Conservation (phyloP, 2,329 filamentous ascomycete species). For the Ceratocystis diversiconidia region DNA sequence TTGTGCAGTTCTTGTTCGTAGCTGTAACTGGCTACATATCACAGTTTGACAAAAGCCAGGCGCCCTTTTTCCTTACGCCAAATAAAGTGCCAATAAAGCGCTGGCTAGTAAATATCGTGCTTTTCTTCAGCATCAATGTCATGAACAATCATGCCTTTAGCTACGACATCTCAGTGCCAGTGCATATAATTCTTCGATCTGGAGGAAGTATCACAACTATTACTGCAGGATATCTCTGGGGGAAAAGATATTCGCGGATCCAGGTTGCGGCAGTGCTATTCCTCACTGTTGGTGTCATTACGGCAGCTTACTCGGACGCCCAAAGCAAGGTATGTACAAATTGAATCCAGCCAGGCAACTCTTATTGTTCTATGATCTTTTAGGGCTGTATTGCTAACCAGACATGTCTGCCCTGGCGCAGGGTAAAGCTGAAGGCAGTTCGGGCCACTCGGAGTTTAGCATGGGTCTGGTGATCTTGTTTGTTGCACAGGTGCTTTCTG, state of each 20-base stretch:
- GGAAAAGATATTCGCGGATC: constrained; percentile 66
- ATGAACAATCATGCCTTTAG: constrained; percentile 97
- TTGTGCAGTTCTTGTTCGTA: constrained; percentile 78
- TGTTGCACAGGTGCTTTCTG: constrained; percentile 75
- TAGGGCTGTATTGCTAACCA: not conserved
- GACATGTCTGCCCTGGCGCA: constrained; percentile 7
- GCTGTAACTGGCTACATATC: constrained; percentile 62
- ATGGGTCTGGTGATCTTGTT: constrained; percentile 72
- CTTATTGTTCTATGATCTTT: not conserved
- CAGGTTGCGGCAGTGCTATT: constrained; percentile 72
- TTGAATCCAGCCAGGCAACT: not conserved
- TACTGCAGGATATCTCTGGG: constrained; percentile 72
- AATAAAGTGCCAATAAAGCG: constrained; percentile 70
- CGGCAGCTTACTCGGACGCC: constrained; percentile 81
- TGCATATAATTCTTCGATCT: constrained; percentile 91
- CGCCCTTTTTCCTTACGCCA: constrained; percentile 57
- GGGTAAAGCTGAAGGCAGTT: constrained; percentile 14
- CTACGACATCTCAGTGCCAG: constrained; percentile 88
- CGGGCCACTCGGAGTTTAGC: constrained; percentile 25
- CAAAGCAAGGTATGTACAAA: constrained; percentile 52
- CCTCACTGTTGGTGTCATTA: constrained; percentile 72
- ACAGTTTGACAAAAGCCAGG: constrained; percentile 53
- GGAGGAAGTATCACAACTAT: constrained; percentile 95
- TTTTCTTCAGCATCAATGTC: constrained; percentile 89
- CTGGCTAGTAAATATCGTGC: constrained; percentile 76